These are phyloP conservation scores for Dicorynia guianensis DNA, from an alignment of 306 rosid species.

Conservation along the genomic window DNA sequence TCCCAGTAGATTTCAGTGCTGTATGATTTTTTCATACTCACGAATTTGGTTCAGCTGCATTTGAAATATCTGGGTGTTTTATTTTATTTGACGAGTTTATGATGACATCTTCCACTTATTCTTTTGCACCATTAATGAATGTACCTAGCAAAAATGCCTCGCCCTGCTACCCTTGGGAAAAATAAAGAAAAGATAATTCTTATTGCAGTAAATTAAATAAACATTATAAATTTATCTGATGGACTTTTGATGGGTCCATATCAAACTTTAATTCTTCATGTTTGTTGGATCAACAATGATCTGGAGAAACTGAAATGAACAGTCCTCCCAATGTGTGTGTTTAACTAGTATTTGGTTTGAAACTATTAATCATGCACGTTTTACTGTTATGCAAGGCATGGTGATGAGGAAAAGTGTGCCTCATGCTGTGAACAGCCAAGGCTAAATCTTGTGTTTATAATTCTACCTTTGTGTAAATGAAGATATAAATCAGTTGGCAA, in stretches of 20 bases:
- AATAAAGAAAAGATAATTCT: background rate
- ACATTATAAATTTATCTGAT: background rate
- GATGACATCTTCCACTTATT: background rate
- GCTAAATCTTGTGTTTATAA: too few relatives aligned
- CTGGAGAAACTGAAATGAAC: background rate
- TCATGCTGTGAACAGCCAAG: background rate
- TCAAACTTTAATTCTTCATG: background rate
- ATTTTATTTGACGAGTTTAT: constrained; percentile 11
- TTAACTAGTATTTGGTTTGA: background rate
- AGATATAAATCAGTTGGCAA: too few relatives aligned
- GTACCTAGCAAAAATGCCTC: background rate
- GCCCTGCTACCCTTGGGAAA: background rate
- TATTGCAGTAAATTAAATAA: background rate
- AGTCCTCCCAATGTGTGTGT: too few relatives aligned
- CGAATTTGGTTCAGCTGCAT: background rate
- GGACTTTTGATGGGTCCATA: background rate
- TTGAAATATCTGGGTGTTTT: constrained; percentile 17
- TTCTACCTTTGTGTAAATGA: background rate
- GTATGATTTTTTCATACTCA: background rate
- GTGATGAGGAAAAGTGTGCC: background rate
- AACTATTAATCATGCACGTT: background rate
- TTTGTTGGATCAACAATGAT: constrained; percentile 8
- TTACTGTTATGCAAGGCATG: background rate
- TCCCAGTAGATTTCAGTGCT: background rate
- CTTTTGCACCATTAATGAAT: background rate